A percentile compares a stretch with the other conserved stretches of the same genome.
phyloP scores from a whole-genome alignment of 495 filamentous ascomycete genomes.

The Aspergillus incahuasiensis region DNA sequence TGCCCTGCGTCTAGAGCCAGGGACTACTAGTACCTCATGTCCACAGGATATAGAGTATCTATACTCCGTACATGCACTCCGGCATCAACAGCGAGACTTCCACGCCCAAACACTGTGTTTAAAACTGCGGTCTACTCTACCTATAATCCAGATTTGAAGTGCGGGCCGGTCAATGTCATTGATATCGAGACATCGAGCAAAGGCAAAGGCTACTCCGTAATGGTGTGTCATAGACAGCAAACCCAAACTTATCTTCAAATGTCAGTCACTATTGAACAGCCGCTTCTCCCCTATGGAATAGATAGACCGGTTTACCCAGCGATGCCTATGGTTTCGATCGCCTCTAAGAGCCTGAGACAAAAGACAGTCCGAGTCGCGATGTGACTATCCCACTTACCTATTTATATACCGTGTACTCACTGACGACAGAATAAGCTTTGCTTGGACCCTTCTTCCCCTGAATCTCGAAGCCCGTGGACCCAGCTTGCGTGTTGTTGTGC shows the following conservation, averaged over 20 bases:
- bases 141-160: no score
- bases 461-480: slow-evolving; percentile 14
- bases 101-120: no score
- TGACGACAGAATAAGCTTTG: slow-evolving; percentile 5
- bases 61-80: neutral
- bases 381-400: slow-evolving; percentile 4
- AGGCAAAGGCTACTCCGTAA: no score
- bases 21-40: neutral
- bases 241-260: no score
- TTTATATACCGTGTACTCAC: slow-evolving; percentile 2
- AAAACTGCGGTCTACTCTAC: no score
- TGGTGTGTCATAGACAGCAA: no score
- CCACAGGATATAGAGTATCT: neutral
- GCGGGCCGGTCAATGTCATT: no score
- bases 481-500: slow-evolving; percentile 20
- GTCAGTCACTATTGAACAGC: no score
- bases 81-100: no score
- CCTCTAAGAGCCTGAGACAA: neutral
- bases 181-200: no score
- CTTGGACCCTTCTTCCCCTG: slow-evolving; percentile 3
- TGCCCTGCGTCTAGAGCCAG: neutral
- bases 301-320: neutral
- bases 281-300: neutral
- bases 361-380: neutral
- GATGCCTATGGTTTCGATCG: neutral